Conservation (phyloP, 257 asterid genomes). For the Jaltomata sinuosa region DNA sequence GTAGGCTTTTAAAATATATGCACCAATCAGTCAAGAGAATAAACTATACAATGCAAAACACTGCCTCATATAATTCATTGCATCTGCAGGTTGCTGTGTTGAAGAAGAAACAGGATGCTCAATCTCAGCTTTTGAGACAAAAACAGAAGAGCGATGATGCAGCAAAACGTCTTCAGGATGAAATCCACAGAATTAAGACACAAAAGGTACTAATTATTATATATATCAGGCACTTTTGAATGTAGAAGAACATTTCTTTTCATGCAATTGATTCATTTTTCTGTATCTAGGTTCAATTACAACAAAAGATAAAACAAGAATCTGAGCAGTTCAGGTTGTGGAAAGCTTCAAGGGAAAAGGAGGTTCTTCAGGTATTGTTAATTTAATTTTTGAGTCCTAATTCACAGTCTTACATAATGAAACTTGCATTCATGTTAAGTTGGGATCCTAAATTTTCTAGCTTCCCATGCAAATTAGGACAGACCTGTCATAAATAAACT, state of each 20-base stretch:
- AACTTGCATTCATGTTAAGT: neutral
- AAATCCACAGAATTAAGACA: slow-evolving; percentile 88
- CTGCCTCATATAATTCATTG: slow-evolving; percentile 9
- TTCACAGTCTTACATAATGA: neutral
- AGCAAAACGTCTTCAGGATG: slow-evolving; percentile 76
- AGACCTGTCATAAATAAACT: neutral
- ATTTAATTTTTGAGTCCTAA: neutral
- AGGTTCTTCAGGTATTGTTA: slow-evolving; percentile 78
- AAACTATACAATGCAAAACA: neutral
- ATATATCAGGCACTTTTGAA: slow-evolving; percentile 2
- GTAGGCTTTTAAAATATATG: slow-evolving; percentile 14
- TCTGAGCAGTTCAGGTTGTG: slow-evolving; percentile 94
- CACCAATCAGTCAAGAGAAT: neutral
- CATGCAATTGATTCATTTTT: slow-evolving; percentile 10
- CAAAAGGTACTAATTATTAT: slow-evolving; percentile 49
- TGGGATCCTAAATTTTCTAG: neutral
- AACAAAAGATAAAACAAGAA: slow-evolving; percentile 96
- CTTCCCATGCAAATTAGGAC: neutral
- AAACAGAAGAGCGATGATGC: slow-evolving; percentile 97
- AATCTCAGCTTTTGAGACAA: slow-evolving; percentile 88
- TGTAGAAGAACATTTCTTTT: neutral
- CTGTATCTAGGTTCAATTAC: slow-evolving; percentile 75
- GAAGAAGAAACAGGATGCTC: slow-evolving; percentile 98
- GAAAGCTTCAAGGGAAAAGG: slow-evolving; percentile 97
- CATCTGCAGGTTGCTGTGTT: slow-evolving; percentile 67